Evolutionary conservation across 1,284 basidiomycete genomes (phyloP).

Genomic region (Puccinia brachypodii): DNA sequence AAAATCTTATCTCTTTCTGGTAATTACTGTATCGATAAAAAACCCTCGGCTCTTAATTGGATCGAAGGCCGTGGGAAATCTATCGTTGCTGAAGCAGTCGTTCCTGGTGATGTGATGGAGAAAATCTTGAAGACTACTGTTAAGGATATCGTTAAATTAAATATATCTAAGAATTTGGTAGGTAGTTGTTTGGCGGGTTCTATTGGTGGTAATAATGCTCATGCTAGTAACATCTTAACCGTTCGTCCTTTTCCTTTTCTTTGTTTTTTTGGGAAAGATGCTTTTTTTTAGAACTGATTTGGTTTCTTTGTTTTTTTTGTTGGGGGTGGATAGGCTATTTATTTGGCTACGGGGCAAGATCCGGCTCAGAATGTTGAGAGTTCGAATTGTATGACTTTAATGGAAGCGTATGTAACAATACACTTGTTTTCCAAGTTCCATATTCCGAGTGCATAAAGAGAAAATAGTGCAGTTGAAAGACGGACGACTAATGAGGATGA

Average conservation of each 20-base stretch:
- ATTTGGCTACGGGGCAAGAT: slow-evolving; percentile 95
- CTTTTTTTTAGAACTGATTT: neutral
- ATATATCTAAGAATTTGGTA: slow-evolving; percentile 95
- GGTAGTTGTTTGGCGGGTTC: slow-evolving; percentile 97
- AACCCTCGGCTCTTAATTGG: slow-evolving; percentile 99
- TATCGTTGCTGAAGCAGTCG: slow-evolving; percentile 90
- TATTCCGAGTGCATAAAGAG: neutral
- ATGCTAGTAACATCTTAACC: slow-evolving; percentile 96
- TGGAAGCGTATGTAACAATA: slow-evolving; percentile 68
- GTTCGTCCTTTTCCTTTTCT: slow-evolving; percentile 48
- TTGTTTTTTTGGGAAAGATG: too few species aligned
- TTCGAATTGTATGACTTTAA: slow-evolving; percentile 95
- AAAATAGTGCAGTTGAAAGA: neutral
- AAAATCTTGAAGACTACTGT: slow-evolving; percentile 94
- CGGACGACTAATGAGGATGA: neutral
- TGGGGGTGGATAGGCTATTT: slow-evolving; percentile 64
- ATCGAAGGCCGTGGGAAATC: slow-evolving; percentile 98
- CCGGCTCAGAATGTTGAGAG: slow-evolving; percentile 99
- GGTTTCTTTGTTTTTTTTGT: neutral
- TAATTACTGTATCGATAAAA: slow-evolving; percentile 99
- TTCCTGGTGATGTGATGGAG: slow-evolving; percentile 85
- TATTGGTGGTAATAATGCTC: slow-evolving; percentile 97
- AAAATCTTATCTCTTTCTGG: slow-evolving; percentile 87
- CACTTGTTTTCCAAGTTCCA: neutral
- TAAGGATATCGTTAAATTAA: slow-evolving; percentile 82